Evolutionary conservation across 257 asterid genomes (phyloP), one percentile per base, ranked within the genome.

Genomic region (Mitragyna speciosa): DNA sequence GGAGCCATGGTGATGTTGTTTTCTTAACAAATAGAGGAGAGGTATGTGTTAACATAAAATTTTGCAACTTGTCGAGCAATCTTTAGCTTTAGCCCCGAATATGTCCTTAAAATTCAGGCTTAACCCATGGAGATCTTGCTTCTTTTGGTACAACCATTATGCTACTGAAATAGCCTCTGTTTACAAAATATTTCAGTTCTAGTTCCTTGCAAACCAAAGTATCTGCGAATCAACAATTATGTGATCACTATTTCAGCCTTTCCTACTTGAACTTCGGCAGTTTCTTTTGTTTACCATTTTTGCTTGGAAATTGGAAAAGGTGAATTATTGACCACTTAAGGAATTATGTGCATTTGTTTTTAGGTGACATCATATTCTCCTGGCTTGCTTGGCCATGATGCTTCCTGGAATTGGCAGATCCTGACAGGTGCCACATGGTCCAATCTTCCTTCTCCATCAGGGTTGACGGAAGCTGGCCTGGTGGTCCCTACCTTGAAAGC

Each of bases 321-420:
- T 71, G 52, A 49, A 68, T 75, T 31, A 51, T 63, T 51, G 72
- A 41, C 31, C 20, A 26, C 75, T 70, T 70, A 47, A 51, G 14
- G 36, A 22, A 72, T 75, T 70, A 22, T 64, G 14, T 41, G 11
- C 65, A 14, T 84, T 41, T 70, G 10, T 85, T 87, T 76, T 71
- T 88, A 96, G 99, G 94, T 96, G 61, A 96, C 99, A 59, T 94
- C 97, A 30, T 96, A 96, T 86, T 90, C 98, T 61, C 99, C 99
- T 3, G 96, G 99, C 80, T 75, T 85, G 82, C 96, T 89, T 5
- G 97, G 99, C 69, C 99, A 94, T 19, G 99, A 82, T 68, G 97
- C 93, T 17, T 17, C 88, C 72, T 94, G 99, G 99, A 92, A 94
- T 76, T 96, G 99, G 99, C 99, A 96, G 84, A 84, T 87, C 36